phyloP scores from a whole-genome alignment of 306 rosid species.

The Comarum palustre region DNA sequence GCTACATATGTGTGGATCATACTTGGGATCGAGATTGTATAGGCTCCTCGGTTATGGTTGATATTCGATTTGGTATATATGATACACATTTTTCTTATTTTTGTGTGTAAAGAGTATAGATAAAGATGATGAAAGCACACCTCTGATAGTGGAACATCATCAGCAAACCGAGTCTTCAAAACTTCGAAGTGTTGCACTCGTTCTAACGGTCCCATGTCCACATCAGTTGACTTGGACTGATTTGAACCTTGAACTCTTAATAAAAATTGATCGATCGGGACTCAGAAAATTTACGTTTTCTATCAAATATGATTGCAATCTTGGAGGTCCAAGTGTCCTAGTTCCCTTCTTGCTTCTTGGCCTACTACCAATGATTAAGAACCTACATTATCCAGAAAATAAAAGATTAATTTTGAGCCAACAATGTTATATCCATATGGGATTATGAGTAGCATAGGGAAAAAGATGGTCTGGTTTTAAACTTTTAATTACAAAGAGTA shows the following conservation, averaged over 20 bases:
- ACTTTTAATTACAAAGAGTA: not conserved
- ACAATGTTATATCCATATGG: not conserved
- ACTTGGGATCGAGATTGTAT: not conserved
- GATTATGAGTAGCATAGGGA: not conserved
- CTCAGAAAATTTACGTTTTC: not conserved
- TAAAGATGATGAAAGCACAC: not conserved
- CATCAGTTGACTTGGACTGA: not conserved
- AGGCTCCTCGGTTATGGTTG: not conserved
- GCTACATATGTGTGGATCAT: not conserved
- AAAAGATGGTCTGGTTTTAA: not conserved
- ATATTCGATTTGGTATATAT: not conserved
- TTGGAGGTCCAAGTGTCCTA: not conserved
- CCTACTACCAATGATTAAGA: not conserved
- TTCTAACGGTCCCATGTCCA: not conserved
- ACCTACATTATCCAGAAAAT: not conserved
- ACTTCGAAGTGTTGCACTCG: not conserved
- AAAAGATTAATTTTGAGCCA: too few species aligned
- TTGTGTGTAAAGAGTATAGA: not conserved
- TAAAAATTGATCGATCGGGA: not conserved
- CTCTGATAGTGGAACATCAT: not conserved
- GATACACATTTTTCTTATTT: conserved; percentile 10
- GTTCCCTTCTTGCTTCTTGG: not conserved
- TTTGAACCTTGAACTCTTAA: not conserved
- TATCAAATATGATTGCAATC: not conserved
- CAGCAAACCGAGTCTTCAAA: not conserved